Percentiles rank a stretch among this genome's conserved stretches.
These are phyloP conservation scores for Scedosporium aurantiacum DNA, from an alignment of 2,329 filamentous ascomycete species.

Conservation along the genomic window DNA sequence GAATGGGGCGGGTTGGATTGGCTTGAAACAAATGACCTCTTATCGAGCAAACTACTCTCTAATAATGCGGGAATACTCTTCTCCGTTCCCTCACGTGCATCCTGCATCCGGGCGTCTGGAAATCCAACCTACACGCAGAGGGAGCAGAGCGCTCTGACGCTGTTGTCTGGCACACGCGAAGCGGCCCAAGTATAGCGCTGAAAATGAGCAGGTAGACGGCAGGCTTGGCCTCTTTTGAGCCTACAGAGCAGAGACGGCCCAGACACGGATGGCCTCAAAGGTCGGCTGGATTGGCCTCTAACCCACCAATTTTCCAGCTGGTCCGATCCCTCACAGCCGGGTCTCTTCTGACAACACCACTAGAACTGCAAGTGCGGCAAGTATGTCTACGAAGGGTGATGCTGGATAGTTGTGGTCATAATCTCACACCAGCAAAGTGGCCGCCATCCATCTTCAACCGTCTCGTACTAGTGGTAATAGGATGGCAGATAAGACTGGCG, in stretches of 20 bases:
- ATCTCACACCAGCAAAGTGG: background rate
- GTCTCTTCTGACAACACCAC: background rate
- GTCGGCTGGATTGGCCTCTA: background rate
- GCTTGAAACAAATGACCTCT: background rate
- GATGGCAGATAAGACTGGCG: background rate
- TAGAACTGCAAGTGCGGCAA: background rate
- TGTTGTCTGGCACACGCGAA: background rate
- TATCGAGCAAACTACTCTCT: background rate
- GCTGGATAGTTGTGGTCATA: background rate
- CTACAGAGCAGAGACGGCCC: background rate
- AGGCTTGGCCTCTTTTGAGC: background rate
- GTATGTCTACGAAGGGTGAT: background rate
- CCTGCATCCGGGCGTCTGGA: background rate
- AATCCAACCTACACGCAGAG: background rate
- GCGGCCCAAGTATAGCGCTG: background rate
- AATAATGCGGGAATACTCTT: background rate
- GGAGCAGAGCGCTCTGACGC: background rate
- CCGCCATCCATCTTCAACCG: background rate
- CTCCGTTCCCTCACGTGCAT: background rate
- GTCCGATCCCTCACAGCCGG: background rate
- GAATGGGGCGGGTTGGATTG: background rate
- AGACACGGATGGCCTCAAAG: background rate
- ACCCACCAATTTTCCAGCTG: background rate
- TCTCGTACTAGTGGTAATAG: background rate
- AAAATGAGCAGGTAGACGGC: background rate